Conservation (phyloP, 2,329 filamentous ascomycete genomes). For the Blumeriella jaapii region DNA sequence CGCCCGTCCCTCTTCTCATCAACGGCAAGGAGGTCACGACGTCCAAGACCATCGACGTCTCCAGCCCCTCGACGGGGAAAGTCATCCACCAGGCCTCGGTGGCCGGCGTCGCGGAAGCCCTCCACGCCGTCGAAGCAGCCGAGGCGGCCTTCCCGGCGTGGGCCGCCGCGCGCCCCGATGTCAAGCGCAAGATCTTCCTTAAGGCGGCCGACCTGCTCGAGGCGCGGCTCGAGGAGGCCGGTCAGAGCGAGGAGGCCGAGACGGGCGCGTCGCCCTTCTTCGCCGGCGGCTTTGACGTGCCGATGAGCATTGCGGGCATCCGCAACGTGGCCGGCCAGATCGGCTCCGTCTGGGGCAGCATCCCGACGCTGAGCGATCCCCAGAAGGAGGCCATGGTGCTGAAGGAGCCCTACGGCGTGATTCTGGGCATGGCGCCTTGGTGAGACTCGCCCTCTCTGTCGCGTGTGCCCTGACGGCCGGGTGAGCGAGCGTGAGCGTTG, state of each 20-base stretch:
- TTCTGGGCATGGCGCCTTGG: conserved; percentile 52
- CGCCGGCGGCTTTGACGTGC: conserved; percentile 25
- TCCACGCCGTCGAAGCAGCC: conserved; percentile 41
- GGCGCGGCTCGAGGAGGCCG: conserved; percentile 38
- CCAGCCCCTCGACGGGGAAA: conserved; percentile 37
- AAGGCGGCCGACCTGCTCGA: conserved; percentile 43
- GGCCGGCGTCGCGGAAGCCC: conserved; percentile 33
- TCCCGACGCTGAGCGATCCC: conserved; percentile 31
- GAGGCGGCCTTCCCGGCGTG: conserved; percentile 45
- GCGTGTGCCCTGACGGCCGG: neutral
- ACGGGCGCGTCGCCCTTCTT: conserved; percentile 25
- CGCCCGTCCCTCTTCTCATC: conserved; percentile 35
- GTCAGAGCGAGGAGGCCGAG: conserved; percentile 37
- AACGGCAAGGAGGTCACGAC: conserved; percentile 35
- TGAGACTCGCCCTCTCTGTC: conserved; percentile 25
- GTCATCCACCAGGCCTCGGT: conserved; percentile 15
- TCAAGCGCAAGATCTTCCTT: conserved; percentile 42
- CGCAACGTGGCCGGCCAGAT: conserved; percentile 33
- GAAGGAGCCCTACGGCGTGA: conserved; percentile 52
- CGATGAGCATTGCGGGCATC: conserved; percentile 27
- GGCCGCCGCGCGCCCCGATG: conserved; percentile 40
- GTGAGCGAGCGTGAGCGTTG: neutral
- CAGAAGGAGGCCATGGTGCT: conserved; percentile 49
- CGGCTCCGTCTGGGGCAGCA: conserved; percentile 25
- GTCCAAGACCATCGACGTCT: conserved; percentile 35